A percentile compares a stretch with the other conserved stretches of the same genome.
phyloP scores from a whole-genome alignment of 108 stramenopile genomes.

The Nitzschia sp. region DNA sequence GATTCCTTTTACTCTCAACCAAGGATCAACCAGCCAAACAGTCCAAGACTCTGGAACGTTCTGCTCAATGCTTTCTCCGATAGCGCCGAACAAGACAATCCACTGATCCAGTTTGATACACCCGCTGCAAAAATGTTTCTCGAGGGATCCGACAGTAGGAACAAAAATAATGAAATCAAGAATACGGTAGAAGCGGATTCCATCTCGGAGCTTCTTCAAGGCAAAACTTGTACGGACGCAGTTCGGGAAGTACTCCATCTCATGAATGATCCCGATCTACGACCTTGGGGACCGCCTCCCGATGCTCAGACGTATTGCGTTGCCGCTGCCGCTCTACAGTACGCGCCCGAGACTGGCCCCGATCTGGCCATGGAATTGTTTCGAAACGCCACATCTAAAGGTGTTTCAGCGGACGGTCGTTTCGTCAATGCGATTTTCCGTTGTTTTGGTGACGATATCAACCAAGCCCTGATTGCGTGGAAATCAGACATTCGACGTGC shows the following conservation, averaged over 20 bases:
- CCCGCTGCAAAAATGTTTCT: background rate
- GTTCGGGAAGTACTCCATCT: conserved; percentile 37
- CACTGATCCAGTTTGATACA: conserved; percentile 1
- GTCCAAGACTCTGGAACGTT: conserved; percentile 57
- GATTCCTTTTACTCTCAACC: conserved; percentile 32
- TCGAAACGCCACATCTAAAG: conserved; percentile 28
- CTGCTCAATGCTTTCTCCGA: conserved; percentile 58
- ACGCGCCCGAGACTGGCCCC: background rate
- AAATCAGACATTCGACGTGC: conserved; percentile 57
- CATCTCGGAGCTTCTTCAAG: conserved; percentile 33
- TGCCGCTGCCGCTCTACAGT: conserved; percentile 53
- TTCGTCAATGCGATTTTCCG: conserved; percentile 79
- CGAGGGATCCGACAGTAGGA: no score
- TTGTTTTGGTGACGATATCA: conserved; percentile 75
- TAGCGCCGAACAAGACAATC: conserved; percentile 19
- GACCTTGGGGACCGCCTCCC: conserved; percentile 33
- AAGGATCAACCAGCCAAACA: conserved; percentile 12
- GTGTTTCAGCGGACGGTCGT: conserved; percentile 65
- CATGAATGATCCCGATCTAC: conserved; percentile 36
- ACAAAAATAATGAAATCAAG: background rate
- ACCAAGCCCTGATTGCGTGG: conserved; percentile 65
- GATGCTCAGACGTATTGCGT: conserved; percentile 77
- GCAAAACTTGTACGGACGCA: conserved; percentile 50
- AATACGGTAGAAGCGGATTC: background rate
- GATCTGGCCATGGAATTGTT: conserved; percentile 30